phyloP scores from a whole-genome alignment of 345 rosid species.

The Melastoma malabathricum region DNA sequence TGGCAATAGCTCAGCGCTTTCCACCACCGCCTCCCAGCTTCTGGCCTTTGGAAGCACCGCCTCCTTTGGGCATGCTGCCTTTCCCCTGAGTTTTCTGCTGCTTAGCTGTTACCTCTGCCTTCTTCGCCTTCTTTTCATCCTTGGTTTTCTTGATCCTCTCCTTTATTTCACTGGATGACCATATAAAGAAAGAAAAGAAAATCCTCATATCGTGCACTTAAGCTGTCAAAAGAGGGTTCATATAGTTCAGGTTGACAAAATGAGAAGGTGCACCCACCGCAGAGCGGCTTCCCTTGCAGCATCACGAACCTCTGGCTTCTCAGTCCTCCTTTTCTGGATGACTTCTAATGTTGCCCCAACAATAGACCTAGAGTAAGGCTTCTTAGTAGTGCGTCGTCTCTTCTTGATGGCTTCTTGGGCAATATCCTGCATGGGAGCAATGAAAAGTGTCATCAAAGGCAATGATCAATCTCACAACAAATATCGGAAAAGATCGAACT shows the following conservation, averaged over 20 bases:
- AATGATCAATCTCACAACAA: not conserved
- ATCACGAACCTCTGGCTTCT: slow-evolving; percentile 63
- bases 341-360: slow-evolving; percentile 68
- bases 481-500: not conserved
- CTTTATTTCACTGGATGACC: slow-evolving; percentile 11
- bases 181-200: not conserved
- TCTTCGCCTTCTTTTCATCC: slow-evolving; percentile 18
- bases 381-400: slow-evolving; percentile 41
- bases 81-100: slow-evolving; percentile 11
- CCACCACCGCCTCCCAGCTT: no score
- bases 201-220: no score
- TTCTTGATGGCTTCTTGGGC: slow-evolving; percentile 51
- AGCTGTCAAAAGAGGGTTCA: not conserved
- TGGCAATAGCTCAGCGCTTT: no score
- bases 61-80: slow-evolving; percentile 7
- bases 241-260: not conserved
- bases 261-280: slow-evolving; percentile 13
- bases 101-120: slow-evolving; percentile 8
- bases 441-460: not conserved
- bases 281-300: slow-evolving; percentile 58
- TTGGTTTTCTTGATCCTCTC: slow-evolving; percentile 15
- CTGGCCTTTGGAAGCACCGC: not conserved
- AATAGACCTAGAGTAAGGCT: slow-evolving; percentile 65
- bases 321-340: slow-evolving; percentile 48
- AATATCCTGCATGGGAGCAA: slow-evolving; percentile 24